These are phyloP conservation scores for Balamuthia mandrillaris DNA, from an alignment of 208 protist genomes.

Conservation along the genomic window DNA sequence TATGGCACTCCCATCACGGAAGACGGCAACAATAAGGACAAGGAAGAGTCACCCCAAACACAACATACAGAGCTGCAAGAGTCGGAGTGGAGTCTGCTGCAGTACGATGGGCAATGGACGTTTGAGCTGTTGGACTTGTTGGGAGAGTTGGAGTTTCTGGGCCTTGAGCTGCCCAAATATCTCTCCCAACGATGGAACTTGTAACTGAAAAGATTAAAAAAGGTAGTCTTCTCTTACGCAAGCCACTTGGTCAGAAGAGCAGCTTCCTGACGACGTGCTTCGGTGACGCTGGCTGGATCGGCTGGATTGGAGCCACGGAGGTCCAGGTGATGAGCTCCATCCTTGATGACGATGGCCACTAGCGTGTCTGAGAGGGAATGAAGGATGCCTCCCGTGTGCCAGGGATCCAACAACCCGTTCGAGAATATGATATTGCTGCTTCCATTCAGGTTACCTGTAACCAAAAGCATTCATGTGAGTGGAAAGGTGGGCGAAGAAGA, in stretches of 20 bases:
- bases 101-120: too few species aligned
- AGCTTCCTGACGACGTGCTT: constrained; percentile 50
- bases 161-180: too few species aligned
- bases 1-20: too few species aligned
- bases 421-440: constrained; percentile 80
- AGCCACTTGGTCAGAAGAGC: constrained; percentile 57
- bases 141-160: too few species aligned
- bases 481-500: not conserved
- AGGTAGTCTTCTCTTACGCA: not conserved
- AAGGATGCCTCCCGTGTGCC: constrained; percentile 61
- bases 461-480: not conserved
- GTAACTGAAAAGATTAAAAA: too few species aligned
- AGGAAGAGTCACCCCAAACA: too few species aligned
- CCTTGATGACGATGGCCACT: constrained; percentile 42
- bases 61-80: too few species aligned
- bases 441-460: constrained; percentile 7
- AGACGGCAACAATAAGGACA: too few species aligned
- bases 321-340: constrained; percentile 80
- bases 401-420: constrained; percentile 80
- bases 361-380: constrained; percentile 42
- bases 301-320: constrained; percentile 66
- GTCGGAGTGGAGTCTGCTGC: too few species aligned
- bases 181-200: too few species aligned
- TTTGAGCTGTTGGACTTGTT: too few species aligned
- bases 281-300: constrained; percentile 66